Percentiles rank a stretch among this genome's conserved stretches.
These are phyloP conservation scores for Taphrina deformans DNA, from an alignment of 1,139 yeast species.

Conservation along the genomic window DNA sequence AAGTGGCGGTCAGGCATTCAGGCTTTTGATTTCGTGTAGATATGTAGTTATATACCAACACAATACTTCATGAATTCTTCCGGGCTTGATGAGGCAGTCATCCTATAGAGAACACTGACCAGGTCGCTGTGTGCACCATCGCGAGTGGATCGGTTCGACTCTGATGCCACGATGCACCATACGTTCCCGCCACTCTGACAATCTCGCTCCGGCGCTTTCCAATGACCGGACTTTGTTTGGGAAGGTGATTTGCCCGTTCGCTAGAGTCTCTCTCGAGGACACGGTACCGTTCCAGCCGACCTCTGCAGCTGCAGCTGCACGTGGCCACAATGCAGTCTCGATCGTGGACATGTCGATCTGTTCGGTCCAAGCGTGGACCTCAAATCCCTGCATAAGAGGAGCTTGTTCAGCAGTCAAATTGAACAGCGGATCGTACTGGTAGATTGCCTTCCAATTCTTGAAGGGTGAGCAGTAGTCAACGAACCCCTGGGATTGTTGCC, in stretches of 20 bases:
- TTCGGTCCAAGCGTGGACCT: conserved; percentile 54
- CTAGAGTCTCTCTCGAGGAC: conserved; percentile 43
- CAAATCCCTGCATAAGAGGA: conserved; percentile 51
- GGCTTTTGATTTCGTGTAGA: neutral
- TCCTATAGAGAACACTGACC: conserved; percentile 10
- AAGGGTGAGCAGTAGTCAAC: conserved; percentile 54
- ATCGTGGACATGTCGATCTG: conserved; percentile 50
- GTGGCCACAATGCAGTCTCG: conserved; percentile 53
- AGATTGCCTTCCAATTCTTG: conserved; percentile 55
- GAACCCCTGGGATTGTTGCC: conserved; percentile 12
- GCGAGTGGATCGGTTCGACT: conserved; percentile 26
- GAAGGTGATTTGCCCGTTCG: neutral
- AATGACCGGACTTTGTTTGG: conserved; percentile 19
- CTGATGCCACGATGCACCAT: conserved; percentile 16
- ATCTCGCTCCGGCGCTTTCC: conserved; percentile 10
- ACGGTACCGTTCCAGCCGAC: conserved; percentile 53
- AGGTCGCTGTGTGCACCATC: conserved; percentile 31
- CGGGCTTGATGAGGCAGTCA: neutral
- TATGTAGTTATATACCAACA: neutral
- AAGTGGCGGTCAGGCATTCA: neutral
- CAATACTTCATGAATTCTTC: neutral
- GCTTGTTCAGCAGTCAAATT: conserved; percentile 48
- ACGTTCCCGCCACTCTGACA: conserved; percentile 22
- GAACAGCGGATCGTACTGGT: conserved; percentile 49
- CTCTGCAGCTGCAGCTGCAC: conserved; percentile 55